Evolutionary conservation across 2,329 filamentous ascomycete genomes (phyloP).

Genomic region (Venturia oleaginea): DNA sequence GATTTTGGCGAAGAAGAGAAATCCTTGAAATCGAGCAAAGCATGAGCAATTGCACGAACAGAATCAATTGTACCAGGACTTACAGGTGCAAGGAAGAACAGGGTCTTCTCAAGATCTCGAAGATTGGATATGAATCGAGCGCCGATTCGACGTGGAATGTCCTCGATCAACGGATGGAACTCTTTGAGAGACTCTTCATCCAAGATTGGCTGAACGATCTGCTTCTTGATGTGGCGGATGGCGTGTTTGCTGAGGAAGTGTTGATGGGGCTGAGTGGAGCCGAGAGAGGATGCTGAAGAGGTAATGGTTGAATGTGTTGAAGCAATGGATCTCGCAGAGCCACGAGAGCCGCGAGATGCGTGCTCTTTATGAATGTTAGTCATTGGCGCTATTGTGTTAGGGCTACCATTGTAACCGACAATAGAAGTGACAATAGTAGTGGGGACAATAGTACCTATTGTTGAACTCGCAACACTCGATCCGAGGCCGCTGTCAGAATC

Average conservation of each 20-base stretch:
- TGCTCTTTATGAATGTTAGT: slow-evolving; percentile 20
- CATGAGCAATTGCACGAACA: slow-evolving; percentile 58
- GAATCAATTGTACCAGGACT: slow-evolving; percentile 51
- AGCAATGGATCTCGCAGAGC: slow-evolving; percentile 29
- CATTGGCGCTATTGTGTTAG: slow-evolving; percentile 38
- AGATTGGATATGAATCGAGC: slow-evolving; percentile 83
- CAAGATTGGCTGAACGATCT: slow-evolving; percentile 67
- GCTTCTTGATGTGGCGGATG: slow-evolving; percentile 68
- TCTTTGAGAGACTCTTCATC: slow-evolving; percentile 63
- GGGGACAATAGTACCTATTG: slow-evolving; percentile 27
- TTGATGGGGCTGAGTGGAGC: slow-evolving; percentile 29
- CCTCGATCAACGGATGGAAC: slow-evolving; percentile 71
- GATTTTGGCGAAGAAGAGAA: slow-evolving; percentile 57
- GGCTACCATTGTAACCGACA: background rate
- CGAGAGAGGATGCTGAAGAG: slow-evolving; percentile 35
- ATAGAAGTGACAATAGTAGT: background rate
- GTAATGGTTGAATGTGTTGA: slow-evolving; percentile 32
- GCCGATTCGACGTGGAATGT: slow-evolving; percentile 69
- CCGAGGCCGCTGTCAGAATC: slow-evolving; percentile 83
- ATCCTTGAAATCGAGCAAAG: slow-evolving; percentile 58
- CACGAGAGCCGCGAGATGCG: slow-evolving; percentile 23
- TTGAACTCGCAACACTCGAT: slow-evolving; percentile 61
- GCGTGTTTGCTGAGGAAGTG: slow-evolving; percentile 60
- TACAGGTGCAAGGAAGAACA: slow-evolving; percentile 88
- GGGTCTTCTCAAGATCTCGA: slow-evolving; percentile 86